A percentile compares a stretch with the other conserved stretches of the same genome.
Conservation (phyloP, 2,329 filamentous ascomycete genomes). For the Colletotrichum abscissum region DNA sequence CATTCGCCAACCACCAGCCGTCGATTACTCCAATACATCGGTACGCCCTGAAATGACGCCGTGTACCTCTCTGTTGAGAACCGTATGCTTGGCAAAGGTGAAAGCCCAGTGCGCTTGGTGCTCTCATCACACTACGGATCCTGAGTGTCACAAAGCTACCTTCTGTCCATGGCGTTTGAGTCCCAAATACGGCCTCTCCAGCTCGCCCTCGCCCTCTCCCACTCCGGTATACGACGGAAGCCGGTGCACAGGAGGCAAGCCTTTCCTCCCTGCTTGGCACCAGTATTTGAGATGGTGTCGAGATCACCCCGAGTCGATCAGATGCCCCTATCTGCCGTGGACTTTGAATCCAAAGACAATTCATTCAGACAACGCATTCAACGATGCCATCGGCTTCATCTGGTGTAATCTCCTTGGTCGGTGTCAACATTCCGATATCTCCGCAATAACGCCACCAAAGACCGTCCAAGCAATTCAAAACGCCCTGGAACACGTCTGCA, state of each 20-base stretch:
- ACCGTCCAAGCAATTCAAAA: not conserved
- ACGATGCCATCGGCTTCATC: not conserved
- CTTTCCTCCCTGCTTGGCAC: not conserved
- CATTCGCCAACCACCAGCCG: not conserved
- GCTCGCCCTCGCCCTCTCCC: not conserved
- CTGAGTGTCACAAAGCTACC: not conserved
- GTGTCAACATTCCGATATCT: not conserved
- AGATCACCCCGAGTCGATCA: not conserved
- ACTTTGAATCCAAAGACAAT: not conserved
- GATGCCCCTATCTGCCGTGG: slow-evolving; percentile 8
- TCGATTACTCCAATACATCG: not conserved
- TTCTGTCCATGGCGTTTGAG: not conserved
- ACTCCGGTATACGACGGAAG: not conserved
- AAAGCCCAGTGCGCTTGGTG: not conserved
- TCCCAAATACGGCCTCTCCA: not conserved
- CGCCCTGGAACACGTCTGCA: not conserved
- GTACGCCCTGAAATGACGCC: not conserved
- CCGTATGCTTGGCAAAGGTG: not conserved
- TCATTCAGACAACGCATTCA: not conserved
- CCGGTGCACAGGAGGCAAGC: not conserved
- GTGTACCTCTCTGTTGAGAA: not conserved
- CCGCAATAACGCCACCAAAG: not conserved
- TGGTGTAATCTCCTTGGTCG: not conserved
- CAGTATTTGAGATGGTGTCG: not conserved
- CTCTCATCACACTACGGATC: not conserved